Evolutionary conservation across 2,329 filamentous ascomycete species (phyloP), one percentile per base, ranked within the genome.

Genomic region (Cercospora zeae-maydis): DNA sequence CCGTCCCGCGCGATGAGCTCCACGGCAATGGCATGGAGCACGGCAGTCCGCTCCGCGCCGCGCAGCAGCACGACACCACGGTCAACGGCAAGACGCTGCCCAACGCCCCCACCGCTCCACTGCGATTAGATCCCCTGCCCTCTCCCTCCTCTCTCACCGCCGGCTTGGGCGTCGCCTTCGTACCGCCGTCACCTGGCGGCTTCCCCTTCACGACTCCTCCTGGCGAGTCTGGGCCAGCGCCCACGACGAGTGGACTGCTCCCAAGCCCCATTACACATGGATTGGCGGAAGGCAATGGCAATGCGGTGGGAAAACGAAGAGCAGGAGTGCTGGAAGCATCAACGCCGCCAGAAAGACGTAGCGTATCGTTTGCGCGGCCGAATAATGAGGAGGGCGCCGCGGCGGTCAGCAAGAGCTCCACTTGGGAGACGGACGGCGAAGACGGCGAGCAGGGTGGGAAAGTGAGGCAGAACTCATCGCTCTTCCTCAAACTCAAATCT

Each of bases 401-500:
- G 36, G 65, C 66, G 13, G 59, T 73, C 13, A 63, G 61, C 36
- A 71, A 67, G 59, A 70, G 63, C n/a, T 52, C 65, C 27, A 69
- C 71, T 11, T 68, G 67, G 68, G 71, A 73, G 51, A 66, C 66
- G n/a, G 70, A 69, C 11, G 65, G 67, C n/a, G 68, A 70, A 31
- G 65, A 66, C 33, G 63, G 63, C 19, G 57, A 66, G 33, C 61
- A 66, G 49, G 21, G 49, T 8, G 42, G 57, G 52, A 64, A 65
- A 67, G 67, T 61, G 53, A 58, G 68, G 62, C 60, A 67, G 66
- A 65, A 65, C 58, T 72, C 68, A 19, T 27, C 24, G 24, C 71
- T 75, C 64, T 69, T 74, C 31, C 66, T 67, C 54, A 73, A 71
- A 62, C 65, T 75, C 33, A 72, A 70, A 63, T 67, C 70, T 5